Base-by-base conservation (phyloP, 108 stramenopile genomes). In the Chaetoceros tenuissimus region DNA sequence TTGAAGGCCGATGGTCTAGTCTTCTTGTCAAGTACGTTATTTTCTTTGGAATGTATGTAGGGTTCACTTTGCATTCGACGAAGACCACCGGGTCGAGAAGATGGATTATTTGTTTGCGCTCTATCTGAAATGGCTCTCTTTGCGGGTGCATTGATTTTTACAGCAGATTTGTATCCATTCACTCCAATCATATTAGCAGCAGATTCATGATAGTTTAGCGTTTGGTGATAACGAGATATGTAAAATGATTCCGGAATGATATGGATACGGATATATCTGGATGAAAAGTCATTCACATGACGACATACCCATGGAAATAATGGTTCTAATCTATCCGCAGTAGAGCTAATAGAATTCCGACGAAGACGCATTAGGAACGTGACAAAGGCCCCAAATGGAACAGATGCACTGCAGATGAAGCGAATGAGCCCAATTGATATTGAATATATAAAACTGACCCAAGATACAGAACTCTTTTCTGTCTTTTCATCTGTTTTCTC, bases 341-440 rank as follows among this genome's bases (percentile, higher is more conserved):
- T 55, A 10, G 74, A 71, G 2, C 61, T 67, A 2, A 64, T 65
- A 3, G 74, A 55, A 34, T 69, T 65, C 26, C 69, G 69, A 31
- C 69, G 58, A n/a, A 60, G 62, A 29, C 69, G 31, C 69, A 70
- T 75, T 10, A 71, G 43, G n/a, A 65, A 69, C 50, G 69, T 63
- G 7, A 57, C 51, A 55, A 67, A 57, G 2, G 28, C 27, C 2
- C 69, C 74, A 58, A 68, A 45, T 28, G 69, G 40, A 40, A 52
- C 58, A 48, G 67, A 67, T 47, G 69, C 48, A 28, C 34, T 48
- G 19, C 54, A 55, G 3, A 66, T 44, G n/a, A n/a, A n/a, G n/a
- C 29, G 23, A 21, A 44, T 59, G 44, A 56, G 55, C 40, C 57
- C 69, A 24, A 67, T 7, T 19, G 59, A 62, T 48, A 57, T 55